Evolutionary conservation across 78 protist species (phyloP).

Genomic region (Dictyostelium firmibasis): DNA sequence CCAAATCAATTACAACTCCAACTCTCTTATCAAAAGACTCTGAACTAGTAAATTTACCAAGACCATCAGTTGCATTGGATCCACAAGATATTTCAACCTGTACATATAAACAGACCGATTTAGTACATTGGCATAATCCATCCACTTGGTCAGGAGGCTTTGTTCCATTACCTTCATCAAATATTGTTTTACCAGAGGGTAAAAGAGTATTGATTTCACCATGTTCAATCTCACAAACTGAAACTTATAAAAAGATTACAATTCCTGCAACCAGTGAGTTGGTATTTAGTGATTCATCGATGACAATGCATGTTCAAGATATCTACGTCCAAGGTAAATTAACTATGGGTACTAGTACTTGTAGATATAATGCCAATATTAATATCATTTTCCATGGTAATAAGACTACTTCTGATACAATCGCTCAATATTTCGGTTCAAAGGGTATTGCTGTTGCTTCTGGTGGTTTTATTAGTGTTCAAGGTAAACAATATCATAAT

Average conservation of each 20-base stretch:
- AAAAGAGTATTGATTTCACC: slow-evolving; percentile 37
- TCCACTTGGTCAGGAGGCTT: slow-evolving; percentile 52
- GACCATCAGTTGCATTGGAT: not conserved
- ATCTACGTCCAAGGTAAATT: slow-evolving; percentile 51
- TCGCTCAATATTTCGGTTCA: slow-evolving; percentile 15
- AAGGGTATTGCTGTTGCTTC: slow-evolving; percentile 77
- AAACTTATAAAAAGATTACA: slow-evolving; percentile 12
- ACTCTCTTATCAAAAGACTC: slow-evolving; percentile 17
- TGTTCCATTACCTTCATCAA: slow-evolving; percentile 33
- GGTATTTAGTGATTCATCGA: slow-evolving; percentile 26
- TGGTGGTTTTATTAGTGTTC: slow-evolving; percentile 41
- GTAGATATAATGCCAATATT: slow-evolving; percentile 26
- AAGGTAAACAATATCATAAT: slow-evolving; percentile 78
- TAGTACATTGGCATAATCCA: slow-evolving; percentile 72
- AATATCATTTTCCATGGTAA: slow-evolving; percentile 43
- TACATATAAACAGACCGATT: slow-evolving; percentile 15
- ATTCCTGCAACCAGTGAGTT: slow-evolving; percentile 31
- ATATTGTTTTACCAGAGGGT: slow-evolving; percentile 44
- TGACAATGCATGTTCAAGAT: slow-evolving; percentile 29
- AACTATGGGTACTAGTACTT: slow-evolving; percentile 40
- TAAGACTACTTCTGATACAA: slow-evolving; percentile 24
- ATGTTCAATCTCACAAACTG: slow-evolving; percentile 36
- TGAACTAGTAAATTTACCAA: not conserved
- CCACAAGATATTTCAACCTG: slow-evolving; percentile 16
- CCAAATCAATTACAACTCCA: not conserved